Base-by-base conservation (phyloP, 2,329 filamentous ascomycete genomes). In the Chaetomiaceae sp. region DNA sequence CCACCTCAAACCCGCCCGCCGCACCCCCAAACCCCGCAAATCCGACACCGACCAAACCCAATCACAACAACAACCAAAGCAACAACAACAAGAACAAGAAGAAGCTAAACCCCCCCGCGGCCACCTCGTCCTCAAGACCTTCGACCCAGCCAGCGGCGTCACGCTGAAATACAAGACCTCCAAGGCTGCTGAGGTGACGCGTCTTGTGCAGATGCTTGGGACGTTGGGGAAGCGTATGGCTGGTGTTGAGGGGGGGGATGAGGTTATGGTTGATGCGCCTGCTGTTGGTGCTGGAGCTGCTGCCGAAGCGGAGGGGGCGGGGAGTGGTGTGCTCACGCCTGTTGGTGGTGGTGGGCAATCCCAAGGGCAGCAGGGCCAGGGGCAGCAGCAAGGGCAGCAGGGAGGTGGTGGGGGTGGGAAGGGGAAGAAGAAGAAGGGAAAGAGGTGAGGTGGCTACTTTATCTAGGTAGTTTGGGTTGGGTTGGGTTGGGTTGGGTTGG, bases 81-180 rank as follows among this genome's bases (percentile, higher is more conserved):
- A 58, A 59, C 46, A 44, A 14, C 19, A 31, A 17, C 25, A 46
- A 34, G 4, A 35, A 25, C 56, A 38, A 13, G 51, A 59, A 41
- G 56, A 66, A 41, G 50, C 70, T 4, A 75, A 77, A 49, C 72
- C 80, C 2, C 75, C 83, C 4, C 78, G 78, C 58, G 90, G 86
- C 58, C 81, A 77, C 49, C 83, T 99, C 45, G 85, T 83, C 4
- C 73, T 99, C 55, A 97, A 95, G 73, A 93, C 93, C 4, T 97
- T 84, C 72, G 89, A 96, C 67, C 87, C 93, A 0, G 74, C 73
- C 37, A 86, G 84, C 48, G 93, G 93, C 63, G 84, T 85, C 51
- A 85, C 85, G 55, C 78, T 99, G 56, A 95, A 96, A 72, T 97
- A 96, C 75, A 79, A 82, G 66, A 99, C 93, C 31, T 86, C 85